Conservation (phyloP, 2,329 filamentous ascomycete species). For the Madurella fahalii region DNA sequence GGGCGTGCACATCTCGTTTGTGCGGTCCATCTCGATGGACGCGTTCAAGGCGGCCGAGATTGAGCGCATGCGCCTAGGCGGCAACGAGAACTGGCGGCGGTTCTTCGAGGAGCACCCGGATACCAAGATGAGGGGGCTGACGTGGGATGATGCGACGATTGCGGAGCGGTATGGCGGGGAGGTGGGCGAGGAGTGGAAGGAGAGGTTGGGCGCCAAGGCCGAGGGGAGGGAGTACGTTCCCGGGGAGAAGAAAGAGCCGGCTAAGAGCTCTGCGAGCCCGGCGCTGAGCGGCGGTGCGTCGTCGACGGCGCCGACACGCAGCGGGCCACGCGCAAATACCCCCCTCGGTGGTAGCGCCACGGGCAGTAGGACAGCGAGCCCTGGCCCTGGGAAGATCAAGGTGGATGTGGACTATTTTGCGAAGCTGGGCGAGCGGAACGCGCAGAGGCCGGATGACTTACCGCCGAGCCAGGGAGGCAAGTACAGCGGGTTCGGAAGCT, state of each 20-base stretch:
- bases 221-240: constrained; percentile 84
- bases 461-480: constrained; percentile 90
- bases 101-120: constrained; percentile 77
- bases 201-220: constrained; percentile 79
- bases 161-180: constrained; percentile 86
- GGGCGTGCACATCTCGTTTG: constrained; percentile 97
- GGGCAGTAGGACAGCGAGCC: constrained; percentile 28
- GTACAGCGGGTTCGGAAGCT: constrained; percentile 85
- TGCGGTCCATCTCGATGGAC: constrained; percentile 97
- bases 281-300: constrained; percentile 30
- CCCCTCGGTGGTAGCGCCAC: constrained; percentile 31
- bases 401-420: constrained; percentile 90
- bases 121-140: constrained; percentile 62
- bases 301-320: constrained; percentile 33
- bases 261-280: constrained; percentile 17
- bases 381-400: constrained; percentile 47
- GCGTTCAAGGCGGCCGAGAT: constrained; percentile 93
- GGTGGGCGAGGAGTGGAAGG: constrained; percentile 92
- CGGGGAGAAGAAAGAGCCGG: constrained; percentile 55
- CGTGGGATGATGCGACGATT: constrained; percentile 84
- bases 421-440: constrained; percentile 77
- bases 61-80: constrained; percentile 86
- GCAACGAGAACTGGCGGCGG: constrained; percentile 79
- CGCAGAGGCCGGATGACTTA: constrained; percentile 65
- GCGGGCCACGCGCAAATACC: constrained; percentile 38